Conservation (phyloP, 2,329 filamentous ascomycete species). For the Sporothrix phasma region DNA sequence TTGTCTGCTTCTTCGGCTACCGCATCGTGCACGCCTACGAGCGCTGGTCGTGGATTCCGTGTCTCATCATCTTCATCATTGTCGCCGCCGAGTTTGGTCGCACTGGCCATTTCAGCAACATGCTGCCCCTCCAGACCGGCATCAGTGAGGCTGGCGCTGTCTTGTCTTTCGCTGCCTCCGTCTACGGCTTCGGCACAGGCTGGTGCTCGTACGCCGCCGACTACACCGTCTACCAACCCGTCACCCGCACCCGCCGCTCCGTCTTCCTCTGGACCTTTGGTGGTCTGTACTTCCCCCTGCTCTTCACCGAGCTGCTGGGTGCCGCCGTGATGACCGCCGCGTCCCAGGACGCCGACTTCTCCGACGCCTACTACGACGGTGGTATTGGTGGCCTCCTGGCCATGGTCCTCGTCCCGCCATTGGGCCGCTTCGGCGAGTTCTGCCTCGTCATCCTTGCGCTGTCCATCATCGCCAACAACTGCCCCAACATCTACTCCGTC, state of each 20-base stretch:
- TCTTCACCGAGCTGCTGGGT: slow-evolving; percentile 66
- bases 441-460: slow-evolving; percentile 37
- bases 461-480: slow-evolving; percentile 36
- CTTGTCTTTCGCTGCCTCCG: slow-evolving; percentile 56
- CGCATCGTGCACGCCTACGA: slow-evolving; percentile 69
- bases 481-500: slow-evolving; percentile 32
- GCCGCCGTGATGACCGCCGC: slow-evolving; percentile 60
- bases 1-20: slow-evolving; percentile 66
- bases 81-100: slow-evolving; percentile 34
- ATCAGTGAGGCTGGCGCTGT: slow-evolving; percentile 41
- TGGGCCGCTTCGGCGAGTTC: slow-evolving; percentile 39
- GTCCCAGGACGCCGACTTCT: slow-evolving; percentile 42
- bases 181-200: slow-evolving; percentile 60
- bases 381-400: slow-evolving; percentile 39
- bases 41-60: slow-evolving; percentile 62
- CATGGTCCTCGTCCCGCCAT: slow-evolving; percentile 34
- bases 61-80: slow-evolving; percentile 42
- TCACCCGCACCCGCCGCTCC: slow-evolving; percentile 37
- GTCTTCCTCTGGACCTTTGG: slow-evolving; percentile 60
- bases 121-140: slow-evolving; percentile 42
- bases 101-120: slow-evolving; percentile 35
- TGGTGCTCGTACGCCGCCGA: slow-evolving; percentile 53
- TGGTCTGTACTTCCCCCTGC: slow-evolving; percentile 59
- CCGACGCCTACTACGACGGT: slow-evolving; percentile 30
- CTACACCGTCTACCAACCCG: slow-evolving; percentile 46